Conservation (phyloP, 164 flowering plant species). For the Aristolochia fimbriata region DNA sequence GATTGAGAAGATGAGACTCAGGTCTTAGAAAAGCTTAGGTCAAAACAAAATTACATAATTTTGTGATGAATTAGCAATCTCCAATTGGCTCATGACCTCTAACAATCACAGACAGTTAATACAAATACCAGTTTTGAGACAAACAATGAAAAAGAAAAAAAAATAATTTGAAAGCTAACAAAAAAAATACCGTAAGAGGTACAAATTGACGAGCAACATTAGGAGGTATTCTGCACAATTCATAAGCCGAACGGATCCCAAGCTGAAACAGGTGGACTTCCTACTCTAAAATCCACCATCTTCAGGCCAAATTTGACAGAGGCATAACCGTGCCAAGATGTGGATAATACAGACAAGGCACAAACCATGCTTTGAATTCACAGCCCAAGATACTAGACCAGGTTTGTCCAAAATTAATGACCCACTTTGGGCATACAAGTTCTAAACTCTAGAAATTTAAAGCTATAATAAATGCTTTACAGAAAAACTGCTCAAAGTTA, state of each 20-base stretch:
- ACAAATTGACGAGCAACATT: not conserved
- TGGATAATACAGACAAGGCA: no score
- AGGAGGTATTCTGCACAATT: no score
- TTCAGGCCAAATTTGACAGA: not conserved
- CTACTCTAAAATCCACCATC: not conserved
- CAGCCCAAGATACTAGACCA: no score
- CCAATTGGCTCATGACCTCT: no score
- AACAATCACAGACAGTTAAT: not conserved
- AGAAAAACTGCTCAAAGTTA: no score
- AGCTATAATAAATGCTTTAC: not conserved
- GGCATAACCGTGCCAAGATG: not conserved
- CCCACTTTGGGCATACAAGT: no score
- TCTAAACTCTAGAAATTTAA: no score
- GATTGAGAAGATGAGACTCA: not conserved
- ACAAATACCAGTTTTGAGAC: not conserved
- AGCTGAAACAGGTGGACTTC: no score
- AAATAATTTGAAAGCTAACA: not conserved
- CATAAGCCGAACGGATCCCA: no score
- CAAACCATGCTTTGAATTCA: no score
- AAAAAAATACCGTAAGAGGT: not conserved
- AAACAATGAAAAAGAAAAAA: not conserved
- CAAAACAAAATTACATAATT: not conserved
- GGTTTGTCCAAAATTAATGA: no score
- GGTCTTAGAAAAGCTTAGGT: no score
- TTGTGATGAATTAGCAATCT: not conserved